Evolutionary conservation across 768 basidiomycete genomes (phyloP).

Genomic region (Cyathus striatus): DNA sequence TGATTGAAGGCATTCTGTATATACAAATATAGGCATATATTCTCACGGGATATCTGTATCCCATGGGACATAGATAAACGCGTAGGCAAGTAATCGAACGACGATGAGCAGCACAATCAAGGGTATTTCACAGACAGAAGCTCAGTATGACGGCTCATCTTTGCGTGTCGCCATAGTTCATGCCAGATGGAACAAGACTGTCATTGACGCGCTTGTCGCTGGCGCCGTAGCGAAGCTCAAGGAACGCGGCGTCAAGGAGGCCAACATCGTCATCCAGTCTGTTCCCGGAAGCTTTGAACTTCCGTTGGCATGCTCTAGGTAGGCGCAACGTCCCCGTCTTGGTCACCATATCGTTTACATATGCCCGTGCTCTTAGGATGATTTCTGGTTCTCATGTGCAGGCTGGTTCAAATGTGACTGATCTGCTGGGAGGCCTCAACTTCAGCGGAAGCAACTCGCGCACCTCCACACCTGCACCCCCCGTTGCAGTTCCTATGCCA

Average conservation of each 20-base stretch:
- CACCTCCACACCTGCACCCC: slow-evolving; percentile 41
- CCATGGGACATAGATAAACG: too few species aligned
- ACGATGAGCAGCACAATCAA: slow-evolving; percentile 67
- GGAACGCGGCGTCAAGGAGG: slow-evolving; percentile 80
- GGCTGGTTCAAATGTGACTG: slow-evolving; percentile 69
- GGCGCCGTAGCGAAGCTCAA: slow-evolving; percentile 80
- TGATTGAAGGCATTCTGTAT: too few species aligned
- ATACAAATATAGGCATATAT: too few species aligned
- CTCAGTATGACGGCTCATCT: slow-evolving; percentile 69
- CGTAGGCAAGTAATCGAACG: too few species aligned
- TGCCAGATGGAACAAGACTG: slow-evolving; percentile 88
- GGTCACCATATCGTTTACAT: slow-evolving; percentile 1
- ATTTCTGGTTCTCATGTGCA: slow-evolving; percentile 86
- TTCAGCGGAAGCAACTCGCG: slow-evolving; percentile 29
- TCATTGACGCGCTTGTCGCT: slow-evolving; percentile 80
- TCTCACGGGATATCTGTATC: slow-evolving; percentile 22
- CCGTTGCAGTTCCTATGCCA: slow-evolving; percentile 25
- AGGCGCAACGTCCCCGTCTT: slow-evolving; percentile 16
- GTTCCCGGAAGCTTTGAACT: slow-evolving; percentile 97
- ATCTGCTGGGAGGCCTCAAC: slow-evolving; percentile 68
- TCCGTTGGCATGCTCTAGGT: slow-evolving; percentile 85
- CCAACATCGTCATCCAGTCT: slow-evolving; percentile 85
- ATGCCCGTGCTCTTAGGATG: slow-evolving; percentile 44
- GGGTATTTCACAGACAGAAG: slow-evolving; percentile 58
- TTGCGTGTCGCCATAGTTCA: slow-evolving; percentile 91